Conservation (phyloP, 495 filamentous ascomycete species). For the Daldinia concentrica region DNA sequence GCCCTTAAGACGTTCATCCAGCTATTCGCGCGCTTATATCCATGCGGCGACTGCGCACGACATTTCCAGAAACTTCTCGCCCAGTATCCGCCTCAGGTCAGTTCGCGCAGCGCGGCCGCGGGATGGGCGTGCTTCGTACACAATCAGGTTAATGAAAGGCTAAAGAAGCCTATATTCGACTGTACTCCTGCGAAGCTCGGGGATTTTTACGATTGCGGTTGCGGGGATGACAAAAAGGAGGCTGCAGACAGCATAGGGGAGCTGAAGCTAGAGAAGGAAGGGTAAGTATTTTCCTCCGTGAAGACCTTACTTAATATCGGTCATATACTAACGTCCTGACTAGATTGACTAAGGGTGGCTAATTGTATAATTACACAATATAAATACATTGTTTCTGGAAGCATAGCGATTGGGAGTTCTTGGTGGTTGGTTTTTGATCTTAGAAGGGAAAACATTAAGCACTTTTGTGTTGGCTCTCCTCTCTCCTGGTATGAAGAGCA, state of each 20-base stretch:
- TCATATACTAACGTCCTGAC: conserved; percentile 12
- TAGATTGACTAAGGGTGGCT: conserved; percentile 36
- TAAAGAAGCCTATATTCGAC: conserved; percentile 85
- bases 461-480: not conserved
- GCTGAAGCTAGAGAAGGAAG: conserved; percentile 53
- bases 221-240: conserved; percentile 72
- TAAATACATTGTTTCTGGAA: not conserved
- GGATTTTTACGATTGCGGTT: conserved; percentile 96
- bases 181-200: conserved; percentile 77
- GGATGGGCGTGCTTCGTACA: conserved; percentile 96
- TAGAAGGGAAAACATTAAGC: not conserved
- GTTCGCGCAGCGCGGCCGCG: conserved; percentile 80
- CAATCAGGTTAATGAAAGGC: conserved; percentile 89
- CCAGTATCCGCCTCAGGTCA: conserved; percentile 91
- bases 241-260: conserved; percentile 40
- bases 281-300: conserved; percentile 32
- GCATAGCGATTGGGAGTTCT: conserved; percentile 36
- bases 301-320: not conserved
- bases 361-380: conserved; percentile 8
- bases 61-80: conserved; percentile 87
- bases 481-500: not conserved
- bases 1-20: conserved; percentile 86
- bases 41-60: conserved; percentile 91
- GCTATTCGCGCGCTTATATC: conserved; percentile 91
- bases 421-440: conserved; percentile 3